Evolutionary conservation across 306 rosid species (phyloP).

Genomic region (Senna siamea): DNA sequence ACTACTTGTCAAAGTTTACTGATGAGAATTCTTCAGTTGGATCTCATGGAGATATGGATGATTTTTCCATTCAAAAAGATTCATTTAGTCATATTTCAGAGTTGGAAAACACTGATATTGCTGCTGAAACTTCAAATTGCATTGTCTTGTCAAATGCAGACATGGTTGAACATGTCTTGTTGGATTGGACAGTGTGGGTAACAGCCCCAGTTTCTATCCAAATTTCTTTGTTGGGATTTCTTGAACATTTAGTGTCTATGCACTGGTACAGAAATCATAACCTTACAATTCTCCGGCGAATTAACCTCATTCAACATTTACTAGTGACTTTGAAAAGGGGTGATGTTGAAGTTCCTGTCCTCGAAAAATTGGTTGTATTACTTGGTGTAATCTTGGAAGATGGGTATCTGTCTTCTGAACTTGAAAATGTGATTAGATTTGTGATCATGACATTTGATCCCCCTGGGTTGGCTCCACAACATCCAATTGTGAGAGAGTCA

Average conservation of each 20-base stretch:
- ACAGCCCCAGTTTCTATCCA: conserved; percentile 84
- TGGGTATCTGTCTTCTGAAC: conserved; percentile 90
- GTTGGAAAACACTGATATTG: conserved; percentile 80
- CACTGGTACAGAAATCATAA: conserved; percentile 98
- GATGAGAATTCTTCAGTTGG: conserved; percentile 90
- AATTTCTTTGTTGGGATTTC: conserved; percentile 92
- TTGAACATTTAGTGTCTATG: conserved; percentile 98
- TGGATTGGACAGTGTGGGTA: conserved; percentile 99
- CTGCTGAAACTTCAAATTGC: conserved; percentile 92
- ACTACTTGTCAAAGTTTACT: conserved; percentile 73
- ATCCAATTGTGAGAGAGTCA: conserved; percentile 81
- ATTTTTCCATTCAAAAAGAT: conserved; percentile 88
- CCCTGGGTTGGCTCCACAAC: conserved; percentile 64
- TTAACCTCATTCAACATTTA: conserved; percentile 95
- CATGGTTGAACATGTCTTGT: conserved; percentile 98
- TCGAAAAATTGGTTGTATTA: conserved; percentile 91
- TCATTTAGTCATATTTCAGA: conserved; percentile 93
- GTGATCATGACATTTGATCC: conserved; percentile 99
- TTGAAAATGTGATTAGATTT: conserved; percentile 93
- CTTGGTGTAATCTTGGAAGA: conserved; percentile 98
- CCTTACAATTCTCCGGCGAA: conserved; percentile 90
- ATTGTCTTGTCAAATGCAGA: conserved; percentile 96
- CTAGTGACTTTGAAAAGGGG: conserved; percentile 95
- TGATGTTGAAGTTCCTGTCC: conserved; percentile 98
- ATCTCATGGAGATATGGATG: conserved; percentile 91